Conservation (phyloP, 2,329 filamentous ascomycete genomes). For the Trichoderma afroharzianum region DNA sequence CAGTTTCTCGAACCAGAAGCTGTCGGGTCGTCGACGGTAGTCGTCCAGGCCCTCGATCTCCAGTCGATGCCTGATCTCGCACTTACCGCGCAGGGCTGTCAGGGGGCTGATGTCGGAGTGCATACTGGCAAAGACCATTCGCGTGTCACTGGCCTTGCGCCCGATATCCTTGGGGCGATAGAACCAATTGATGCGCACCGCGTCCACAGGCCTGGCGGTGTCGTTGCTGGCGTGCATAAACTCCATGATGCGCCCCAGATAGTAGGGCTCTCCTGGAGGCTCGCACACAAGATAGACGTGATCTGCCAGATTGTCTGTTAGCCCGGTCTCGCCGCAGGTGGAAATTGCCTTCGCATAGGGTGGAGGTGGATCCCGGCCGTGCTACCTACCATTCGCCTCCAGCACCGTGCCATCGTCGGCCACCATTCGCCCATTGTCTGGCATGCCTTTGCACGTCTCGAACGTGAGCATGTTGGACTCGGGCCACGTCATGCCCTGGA, state of each 20-base stretch:
- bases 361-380: slow-evolving; percentile 18
- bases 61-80: slow-evolving; percentile 80
- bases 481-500: slow-evolving; percentile 39
- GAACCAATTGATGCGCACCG: slow-evolving; percentile 95
- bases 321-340: slow-evolving; percentile 20
- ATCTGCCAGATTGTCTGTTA: slow-evolving; percentile 44
- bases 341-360: slow-evolving; percentile 18
- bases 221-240: slow-evolving; percentile 83
- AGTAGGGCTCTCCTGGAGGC: slow-evolving; percentile 96
- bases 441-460: slow-evolving; percentile 62
- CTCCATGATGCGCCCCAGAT: slow-evolving; percentile 96
- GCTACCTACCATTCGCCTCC: slow-evolving; percentile 85
- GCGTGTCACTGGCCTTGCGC: slow-evolving; percentile 84
- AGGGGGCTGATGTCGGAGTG: slow-evolving; percentile 95
- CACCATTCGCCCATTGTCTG: slow-evolving; percentile 73
- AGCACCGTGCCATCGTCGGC: slow-evolving; percentile 89
- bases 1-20: slow-evolving; percentile 95
- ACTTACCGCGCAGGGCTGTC: slow-evolving; percentile 89
- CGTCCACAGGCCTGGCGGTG: slow-evolving; percentile 69
- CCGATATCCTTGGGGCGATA: slow-evolving; percentile 95
- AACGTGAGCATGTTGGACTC: slow-evolving; percentile 90
- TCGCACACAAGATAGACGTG: slow-evolving; percentile 96
- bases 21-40: slow-evolving; percentile 79
- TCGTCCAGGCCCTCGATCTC: slow-evolving; percentile 80
- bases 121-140: slow-evolving; percentile 94